A percentile compares a stretch with the other conserved stretches of the same genome.
Evolutionary conservation across 495 filamentous ascomycete species (phyloP).

Genomic region (Penicillium desertorum): DNA sequence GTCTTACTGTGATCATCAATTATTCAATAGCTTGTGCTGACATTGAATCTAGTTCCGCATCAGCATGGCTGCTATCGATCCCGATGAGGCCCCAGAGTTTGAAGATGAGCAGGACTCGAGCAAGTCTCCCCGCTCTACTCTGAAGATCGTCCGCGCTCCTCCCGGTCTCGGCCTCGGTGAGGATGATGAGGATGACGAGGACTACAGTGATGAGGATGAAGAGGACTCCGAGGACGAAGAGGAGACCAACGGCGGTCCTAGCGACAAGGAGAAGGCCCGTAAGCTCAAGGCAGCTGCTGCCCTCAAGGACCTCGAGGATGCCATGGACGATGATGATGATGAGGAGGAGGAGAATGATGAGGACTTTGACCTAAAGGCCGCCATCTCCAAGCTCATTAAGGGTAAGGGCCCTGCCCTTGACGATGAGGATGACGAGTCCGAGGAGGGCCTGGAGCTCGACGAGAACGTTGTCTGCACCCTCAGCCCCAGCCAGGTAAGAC

Average conservation of each 20-base stretch:
- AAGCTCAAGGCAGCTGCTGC: slow-evolving; percentile 70
- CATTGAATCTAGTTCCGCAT: slow-evolving; percentile 71
- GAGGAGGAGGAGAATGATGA: slow-evolving; percentile 60
- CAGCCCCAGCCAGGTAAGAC: slow-evolving; percentile 72
- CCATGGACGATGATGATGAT: slow-evolving; percentile 61
- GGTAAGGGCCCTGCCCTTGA: slow-evolving; percentile 76
- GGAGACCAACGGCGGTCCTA: slow-evolving; percentile 82
- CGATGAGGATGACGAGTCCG: slow-evolving; percentile 61
- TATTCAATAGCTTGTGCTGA: slow-evolving; percentile 20
- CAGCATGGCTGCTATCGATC: slow-evolving; percentile 98
- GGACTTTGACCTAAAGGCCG: slow-evolving; percentile 60
- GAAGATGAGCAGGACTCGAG: slow-evolving; percentile 61
- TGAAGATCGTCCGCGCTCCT: slow-evolving; percentile 80
- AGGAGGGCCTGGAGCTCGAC: slow-evolving; percentile 69
- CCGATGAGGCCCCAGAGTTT: slow-evolving; percentile 68
- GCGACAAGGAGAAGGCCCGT: slow-evolving; percentile 83
- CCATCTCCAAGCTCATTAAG: slow-evolving; percentile 66
- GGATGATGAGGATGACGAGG: slow-evolving; percentile 59
- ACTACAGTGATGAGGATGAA: slow-evolving; percentile 58
- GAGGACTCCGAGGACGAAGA: slow-evolving; percentile 66
- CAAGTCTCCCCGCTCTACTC: slow-evolving; percentile 69
- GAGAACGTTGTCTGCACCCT: slow-evolving; percentile 93
- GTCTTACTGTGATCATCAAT: slow-evolving; percentile 36
- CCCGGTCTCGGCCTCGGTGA: slow-evolving; percentile 51
- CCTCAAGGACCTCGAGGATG: slow-evolving; percentile 64